Conservation (phyloP, 1,284 basidiomycete species). For the Ustilago cynodontis region DNA sequence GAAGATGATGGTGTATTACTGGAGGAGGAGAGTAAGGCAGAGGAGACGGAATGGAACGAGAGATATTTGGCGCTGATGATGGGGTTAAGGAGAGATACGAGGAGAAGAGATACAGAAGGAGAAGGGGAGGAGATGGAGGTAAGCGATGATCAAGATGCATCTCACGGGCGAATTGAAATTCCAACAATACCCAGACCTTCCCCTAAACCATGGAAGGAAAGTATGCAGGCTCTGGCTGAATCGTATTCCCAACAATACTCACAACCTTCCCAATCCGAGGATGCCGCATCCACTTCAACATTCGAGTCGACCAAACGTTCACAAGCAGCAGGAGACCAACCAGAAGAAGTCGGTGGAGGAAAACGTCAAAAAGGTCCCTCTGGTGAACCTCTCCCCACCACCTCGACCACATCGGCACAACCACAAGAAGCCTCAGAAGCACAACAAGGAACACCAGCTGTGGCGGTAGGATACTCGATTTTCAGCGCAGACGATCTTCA, state of each 20-base stretch:
- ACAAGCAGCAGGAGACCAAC: slow-evolving; percentile 4
- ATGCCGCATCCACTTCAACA: not conserved
- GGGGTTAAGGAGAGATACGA: slow-evolving; percentile 13
- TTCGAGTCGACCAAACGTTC: slow-evolving; percentile 1
- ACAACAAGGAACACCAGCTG: not conserved
- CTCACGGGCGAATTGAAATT: slow-evolving; percentile 45
- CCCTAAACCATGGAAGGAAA: slow-evolving; percentile 51
- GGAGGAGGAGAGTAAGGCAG: slow-evolving; percentile 54
- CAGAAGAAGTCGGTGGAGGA: not conserved
- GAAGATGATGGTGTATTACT: slow-evolving; percentile 81
- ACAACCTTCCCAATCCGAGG: slow-evolving; percentile 5
- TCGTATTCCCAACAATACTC: slow-evolving; percentile 6
- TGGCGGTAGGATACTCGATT: slow-evolving; percentile 29
- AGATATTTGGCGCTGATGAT: slow-evolving; percentile 61
- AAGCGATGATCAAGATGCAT: slow-evolving; percentile 16
- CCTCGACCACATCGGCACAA: not conserved
- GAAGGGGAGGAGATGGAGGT: slow-evolving; percentile 14
- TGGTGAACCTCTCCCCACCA: slow-evolving; percentile 9
- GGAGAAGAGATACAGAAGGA: slow-evolving; percentile 3
- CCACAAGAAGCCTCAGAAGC: not conserved
- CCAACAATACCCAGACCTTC: slow-evolving; percentile 52
- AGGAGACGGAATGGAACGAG: slow-evolving; percentile 76
- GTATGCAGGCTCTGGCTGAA: slow-evolving; percentile 14
- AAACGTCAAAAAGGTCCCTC: slow-evolving; percentile 20
- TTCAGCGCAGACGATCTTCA: slow-evolving; percentile 31